Conservation (phyloP, 352 stramenopile species). For the Globisporangium middletonii region DNA sequence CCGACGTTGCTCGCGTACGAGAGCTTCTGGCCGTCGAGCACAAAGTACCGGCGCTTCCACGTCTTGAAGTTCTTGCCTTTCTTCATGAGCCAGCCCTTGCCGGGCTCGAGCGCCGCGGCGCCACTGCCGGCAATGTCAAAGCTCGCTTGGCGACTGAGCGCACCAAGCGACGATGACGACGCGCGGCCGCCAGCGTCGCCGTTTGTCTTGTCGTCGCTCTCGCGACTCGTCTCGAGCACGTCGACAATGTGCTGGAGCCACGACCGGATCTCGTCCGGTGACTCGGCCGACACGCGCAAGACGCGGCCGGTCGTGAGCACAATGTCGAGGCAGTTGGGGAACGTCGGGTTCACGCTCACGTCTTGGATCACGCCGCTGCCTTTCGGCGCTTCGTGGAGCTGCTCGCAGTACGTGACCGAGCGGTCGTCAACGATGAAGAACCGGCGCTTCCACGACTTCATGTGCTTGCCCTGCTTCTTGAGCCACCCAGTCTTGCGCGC, state of each 20-base stretch:
- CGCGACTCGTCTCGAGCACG: slow-evolving; percentile 16
- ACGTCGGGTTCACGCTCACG: slow-evolving; percentile 34
- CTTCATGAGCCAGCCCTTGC: slow-evolving; percentile 47
- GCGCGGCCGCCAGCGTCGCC: neutral
- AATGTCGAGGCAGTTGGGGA: slow-evolving; percentile 69
- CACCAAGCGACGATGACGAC: neutral
- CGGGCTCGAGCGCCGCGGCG: slow-evolving; percentile 13
- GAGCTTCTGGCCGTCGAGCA: slow-evolving; percentile 47
- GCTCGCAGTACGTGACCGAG: slow-evolving; percentile 54
- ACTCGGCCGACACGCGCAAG: slow-evolving; percentile 61
- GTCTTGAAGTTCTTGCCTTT: slow-evolving; percentile 62
- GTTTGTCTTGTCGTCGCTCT: neutral
- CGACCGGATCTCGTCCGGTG: slow-evolving; percentile 46
- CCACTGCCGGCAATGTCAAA: slow-evolving; percentile 2
- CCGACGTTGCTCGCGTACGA: slow-evolving; percentile 43
- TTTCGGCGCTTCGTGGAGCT: slow-evolving; percentile 44
- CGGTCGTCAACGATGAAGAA: slow-evolving; percentile 68
- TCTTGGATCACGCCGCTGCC: slow-evolving; percentile 49
- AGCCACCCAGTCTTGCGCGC: slow-evolving; percentile 66
- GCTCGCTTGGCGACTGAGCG: slow-evolving; percentile 2
- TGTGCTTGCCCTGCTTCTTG: slow-evolving; percentile 64
- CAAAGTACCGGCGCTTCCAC: slow-evolving; percentile 62
- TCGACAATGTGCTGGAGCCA: slow-evolving; percentile 48
- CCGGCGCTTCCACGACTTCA: slow-evolving; percentile 71
- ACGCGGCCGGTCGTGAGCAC: slow-evolving; percentile 46